Conservation (phyloP, 192 early-diverging fungal species). For the Chytriomyces confervae region DNA sequence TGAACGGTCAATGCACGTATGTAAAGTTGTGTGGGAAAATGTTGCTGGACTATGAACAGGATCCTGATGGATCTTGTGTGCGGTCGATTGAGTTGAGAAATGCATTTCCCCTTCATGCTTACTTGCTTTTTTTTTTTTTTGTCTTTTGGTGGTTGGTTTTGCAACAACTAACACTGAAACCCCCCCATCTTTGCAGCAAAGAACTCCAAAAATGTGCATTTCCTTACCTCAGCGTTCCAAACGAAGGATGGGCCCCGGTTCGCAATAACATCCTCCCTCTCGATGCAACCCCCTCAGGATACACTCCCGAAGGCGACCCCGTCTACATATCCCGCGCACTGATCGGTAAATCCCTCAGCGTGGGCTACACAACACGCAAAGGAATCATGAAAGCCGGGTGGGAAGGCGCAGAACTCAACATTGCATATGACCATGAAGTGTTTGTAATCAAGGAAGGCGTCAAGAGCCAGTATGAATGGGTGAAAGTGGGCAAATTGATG, state of each 20-base stretch:
- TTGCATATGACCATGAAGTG: conserved; percentile 28
- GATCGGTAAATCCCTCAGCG: conserved; percentile 2
- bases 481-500: conserved; percentile 9
- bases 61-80: not conserved
- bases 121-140: not conserved
- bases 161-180: not conserved
- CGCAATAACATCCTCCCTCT: conserved; percentile 4
- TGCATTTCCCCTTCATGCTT: not conserved
- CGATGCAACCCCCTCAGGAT: not conserved
- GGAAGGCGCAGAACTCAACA: conserved; percentile 14
- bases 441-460: not conserved
- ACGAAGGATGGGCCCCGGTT: conserved; percentile 11
- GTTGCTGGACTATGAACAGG: conserved; percentile 3
- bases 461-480: conserved; percentile 11
- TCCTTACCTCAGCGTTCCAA: conserved; percentile 12
- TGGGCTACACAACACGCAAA: conserved; percentile 10
- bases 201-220: conserved; percentile 15
- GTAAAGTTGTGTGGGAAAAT: conserved; percentile 7
- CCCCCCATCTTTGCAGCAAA: not conserved
- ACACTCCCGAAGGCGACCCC: conserved; percentile 16
- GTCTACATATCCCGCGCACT: conserved; percentile 11
- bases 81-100: conserved; percentile 21
- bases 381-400: conserved; percentile 9
- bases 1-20: not conserved
- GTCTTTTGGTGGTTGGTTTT: not conserved